Evolutionary conservation across 2,329 filamentous ascomycete species (phyloP), one percentile per base, ranked within the genome.

Genomic region (Orbilia blumenaviensis): DNA sequence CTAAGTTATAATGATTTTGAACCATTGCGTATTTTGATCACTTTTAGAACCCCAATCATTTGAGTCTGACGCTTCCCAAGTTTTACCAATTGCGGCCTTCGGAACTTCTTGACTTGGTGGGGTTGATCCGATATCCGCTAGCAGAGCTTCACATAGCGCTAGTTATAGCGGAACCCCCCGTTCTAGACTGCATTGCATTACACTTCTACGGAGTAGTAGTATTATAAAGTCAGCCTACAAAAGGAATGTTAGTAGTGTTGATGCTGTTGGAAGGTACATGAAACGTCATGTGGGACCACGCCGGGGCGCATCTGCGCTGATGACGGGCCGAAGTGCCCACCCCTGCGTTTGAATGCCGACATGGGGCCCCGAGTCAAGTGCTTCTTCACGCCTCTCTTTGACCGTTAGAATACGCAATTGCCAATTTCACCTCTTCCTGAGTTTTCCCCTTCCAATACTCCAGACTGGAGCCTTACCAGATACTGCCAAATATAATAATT

Each of bases 261-360:
- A 34, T 50, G 16, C 34, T 63, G 67, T 72, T 58, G 48, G 16
- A 41, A 38, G 34, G 23, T 52, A 58, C 18, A 7, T 76, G 72
- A 76, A 76, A 76, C 72, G 60, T 63, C 56, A 63, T 68, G 71
- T 75, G 71, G 62, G 56, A 68, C 41, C 29, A 36, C 52, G 63
- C 56, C 63, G 63, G 54, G 71, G 71, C 54, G 63, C 64, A 62
- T 61, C 50, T 76, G 64, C 72, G 72, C 72, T 69, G 72, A 68
- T 69, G 58, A 61, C 72, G 72, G 71, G 71, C 71, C 71, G 71
- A 75, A 68, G 44, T 67, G 71, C 71, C 56, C 71, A 75, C 58
- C 71, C 71, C 71, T 75, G 63, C 71, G 71, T 75, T 67, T 75
- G 54, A 58, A 63, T 41, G 41, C 52, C 61, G 56, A 62, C 71